Percentiles rank a stretch among this genome's conserved stretches.
phyloP scores from a whole-genome alignment of 2,329 filamentous ascomycete species.

The Colletotrichum somersetense region DNA sequence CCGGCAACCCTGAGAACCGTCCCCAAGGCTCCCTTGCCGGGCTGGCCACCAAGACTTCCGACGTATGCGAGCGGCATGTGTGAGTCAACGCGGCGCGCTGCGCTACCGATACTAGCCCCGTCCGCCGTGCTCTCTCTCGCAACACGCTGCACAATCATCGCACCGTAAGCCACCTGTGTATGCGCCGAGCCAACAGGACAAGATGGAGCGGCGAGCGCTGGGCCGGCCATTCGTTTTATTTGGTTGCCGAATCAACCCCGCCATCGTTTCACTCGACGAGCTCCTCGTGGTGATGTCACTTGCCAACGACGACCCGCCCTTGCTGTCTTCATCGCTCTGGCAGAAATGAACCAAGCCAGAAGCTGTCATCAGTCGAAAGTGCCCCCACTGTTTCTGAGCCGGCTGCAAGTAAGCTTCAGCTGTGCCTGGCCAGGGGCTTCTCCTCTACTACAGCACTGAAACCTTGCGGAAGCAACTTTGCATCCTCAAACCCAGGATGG shows the following conservation, averaged over 20 bases:
- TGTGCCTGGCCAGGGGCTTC: conserved; percentile 4
- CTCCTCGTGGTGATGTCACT: conserved; percentile 20
- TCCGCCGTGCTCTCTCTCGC: conserved; percentile 18
- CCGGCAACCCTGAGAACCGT: conserved; percentile 20
- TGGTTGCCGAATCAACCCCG: conserved; percentile 11
- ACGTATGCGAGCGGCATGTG: conserved; percentile 29
- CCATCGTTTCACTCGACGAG: not conserved
- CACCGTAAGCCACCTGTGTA: not conserved
- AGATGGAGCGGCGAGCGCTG: not conserved
- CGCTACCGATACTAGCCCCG: conserved; percentile 31
- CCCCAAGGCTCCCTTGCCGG: not conserved
- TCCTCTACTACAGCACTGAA: conserved; percentile 8
- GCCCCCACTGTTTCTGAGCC: conserved; percentile 20
- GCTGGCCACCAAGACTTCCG: conserved; percentile 19
- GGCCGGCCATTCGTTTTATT: not conserved
- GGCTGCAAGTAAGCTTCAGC: conserved; percentile 25
- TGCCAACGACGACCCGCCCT: not conserved
- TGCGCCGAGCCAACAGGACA: not conserved
- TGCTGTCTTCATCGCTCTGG: not conserved
- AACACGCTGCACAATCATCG: not conserved
- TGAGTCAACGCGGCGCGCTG: conserved; percentile 29
- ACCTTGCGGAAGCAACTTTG: conserved; percentile 9
- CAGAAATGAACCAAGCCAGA: conserved; percentile 9
- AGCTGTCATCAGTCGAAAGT: not conserved
- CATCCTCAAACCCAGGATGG: conserved; percentile 11